These are phyloP conservation scores for Curvularia verruculosa DNA, from an alignment of 2,329 filamentous ascomycete species.

Conservation along the genomic window DNA sequence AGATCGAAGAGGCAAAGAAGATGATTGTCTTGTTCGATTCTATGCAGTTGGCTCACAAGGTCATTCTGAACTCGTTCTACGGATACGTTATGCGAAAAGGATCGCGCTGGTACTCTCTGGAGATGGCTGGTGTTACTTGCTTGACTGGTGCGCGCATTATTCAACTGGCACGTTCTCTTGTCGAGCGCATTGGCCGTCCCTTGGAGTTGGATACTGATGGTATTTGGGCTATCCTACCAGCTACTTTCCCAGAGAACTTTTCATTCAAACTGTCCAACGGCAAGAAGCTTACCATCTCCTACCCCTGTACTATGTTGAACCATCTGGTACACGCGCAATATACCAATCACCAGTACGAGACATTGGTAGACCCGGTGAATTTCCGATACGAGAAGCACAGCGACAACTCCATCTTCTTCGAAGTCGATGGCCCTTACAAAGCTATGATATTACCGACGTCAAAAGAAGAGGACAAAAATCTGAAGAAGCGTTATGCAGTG, in stretches of 20 bases:
- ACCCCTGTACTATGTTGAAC: conserved; percentile 98
- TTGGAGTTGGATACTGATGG: conserved; percentile 96
- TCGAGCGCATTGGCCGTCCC: conserved; percentile 90
- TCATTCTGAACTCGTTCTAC: conserved; percentile 99
- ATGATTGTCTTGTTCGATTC: conserved; percentile 98
- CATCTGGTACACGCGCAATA: conserved; percentile 93
- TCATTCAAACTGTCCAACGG: conserved; percentile 92
- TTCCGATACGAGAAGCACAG: conserved; percentile 96
- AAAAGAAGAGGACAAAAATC: conserved; percentile 98
- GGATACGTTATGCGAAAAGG: conserved; percentile 99
- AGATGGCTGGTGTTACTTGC: conserved; percentile 99
- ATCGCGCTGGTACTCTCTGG: conserved; percentile 98
- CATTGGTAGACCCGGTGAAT: conserved; percentile 75
- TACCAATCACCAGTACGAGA: conserved; percentile 98
- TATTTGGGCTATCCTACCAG: conserved; percentile 99
- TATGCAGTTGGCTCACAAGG: conserved; percentile 94
- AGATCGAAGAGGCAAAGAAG: conserved; percentile 95
- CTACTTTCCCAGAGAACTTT: conserved; percentile 96
- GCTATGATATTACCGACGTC: conserved; percentile 98
- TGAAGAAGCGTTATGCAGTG: conserved; percentile 98
- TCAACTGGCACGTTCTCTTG: conserved; percentile 90
- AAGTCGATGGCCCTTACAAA: conserved; percentile 96
- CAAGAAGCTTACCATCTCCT: conserved; percentile 95
- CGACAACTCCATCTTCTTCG: conserved; percentile 99
- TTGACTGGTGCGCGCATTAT: conserved; percentile 96